Evolutionary conservation across 805 yeast genomes (phyloP).

Genomic region (Candida multigemmis): DNA sequence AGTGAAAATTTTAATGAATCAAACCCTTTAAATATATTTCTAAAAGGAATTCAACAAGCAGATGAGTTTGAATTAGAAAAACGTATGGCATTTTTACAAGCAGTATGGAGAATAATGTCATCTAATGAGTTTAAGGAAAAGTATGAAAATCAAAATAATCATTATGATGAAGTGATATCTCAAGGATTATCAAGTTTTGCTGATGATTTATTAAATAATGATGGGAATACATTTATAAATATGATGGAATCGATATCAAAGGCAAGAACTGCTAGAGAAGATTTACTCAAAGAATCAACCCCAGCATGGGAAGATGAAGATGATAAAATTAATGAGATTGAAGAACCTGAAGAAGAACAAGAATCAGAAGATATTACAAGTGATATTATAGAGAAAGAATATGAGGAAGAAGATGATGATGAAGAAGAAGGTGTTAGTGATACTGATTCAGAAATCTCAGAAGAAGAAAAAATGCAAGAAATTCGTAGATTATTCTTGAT

Average conservation of each 20-base stretch:
- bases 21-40: too few species aligned
- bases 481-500: slow-evolving; percentile 73
- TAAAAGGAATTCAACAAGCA: too few species aligned
- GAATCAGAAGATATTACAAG: slow-evolving; percentile 17
- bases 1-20: too few species aligned
- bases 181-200: slow-evolving; percentile 40
- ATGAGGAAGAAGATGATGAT: slow-evolving; percentile 30
- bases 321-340: slow-evolving; percentile 5
- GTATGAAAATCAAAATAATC: neutral
- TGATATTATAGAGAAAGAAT: slow-evolving; percentile 26
- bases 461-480: slow-evolving; percentile 63
- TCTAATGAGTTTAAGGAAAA: neutral
- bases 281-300: slow-evolving; percentile 8
- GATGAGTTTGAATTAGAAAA: neutral
- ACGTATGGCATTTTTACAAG: slow-evolving; percentile 1
- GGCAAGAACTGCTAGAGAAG: slow-evolving; percentile 27
- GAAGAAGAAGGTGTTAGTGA: slow-evolving; percentile 32
- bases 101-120: neutral
- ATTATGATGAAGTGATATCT: slow-evolving; percentile 6
- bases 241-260: slow-evolving; percentile 72
- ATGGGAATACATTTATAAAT: slow-evolving; percentile 69
- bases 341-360: slow-evolving; percentile 15
- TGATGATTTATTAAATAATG: slow-evolving; percentile 68
- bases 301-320: slow-evolving; percentile 14
- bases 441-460: slow-evolving; percentile 29